Conservation (phyloP, 768 basidiomycete species). For the Cyclocybe aegerita region DNA sequence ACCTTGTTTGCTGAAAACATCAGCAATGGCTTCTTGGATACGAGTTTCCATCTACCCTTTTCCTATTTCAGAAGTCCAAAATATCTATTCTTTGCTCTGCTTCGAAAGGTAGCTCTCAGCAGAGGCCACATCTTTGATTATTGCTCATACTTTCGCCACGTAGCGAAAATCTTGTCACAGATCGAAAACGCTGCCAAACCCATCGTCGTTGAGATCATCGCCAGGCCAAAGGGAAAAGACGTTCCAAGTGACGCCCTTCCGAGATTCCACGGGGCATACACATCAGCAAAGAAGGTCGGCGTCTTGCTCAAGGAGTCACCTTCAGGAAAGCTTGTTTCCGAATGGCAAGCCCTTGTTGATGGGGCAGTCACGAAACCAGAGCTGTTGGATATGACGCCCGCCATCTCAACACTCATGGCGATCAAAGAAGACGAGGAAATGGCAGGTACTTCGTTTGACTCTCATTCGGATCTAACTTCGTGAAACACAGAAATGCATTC, state of each 20-base stretch:
- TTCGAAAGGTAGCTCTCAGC: slow-evolving; percentile 66
- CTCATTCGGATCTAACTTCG: not conserved
- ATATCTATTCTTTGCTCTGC: slow-evolving; percentile 82
- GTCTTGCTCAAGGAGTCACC: slow-evolving; percentile 80
- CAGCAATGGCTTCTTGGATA: slow-evolving; percentile 95
- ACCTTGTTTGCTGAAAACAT: slow-evolving; percentile 15
- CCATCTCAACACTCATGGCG: slow-evolving; percentile 77
- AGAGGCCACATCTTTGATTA: slow-evolving; percentile 3
- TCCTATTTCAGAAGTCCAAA: slow-evolving; percentile 78
- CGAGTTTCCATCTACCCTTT: slow-evolving; percentile 93
- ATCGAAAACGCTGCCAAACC: slow-evolving; percentile 55
- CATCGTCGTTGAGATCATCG: slow-evolving; percentile 73
- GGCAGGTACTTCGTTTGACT: slow-evolving; percentile 44
- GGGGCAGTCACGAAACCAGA: slow-evolving; percentile 64
- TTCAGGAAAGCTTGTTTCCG: slow-evolving; percentile 80
- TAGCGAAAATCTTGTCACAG: slow-evolving; percentile 86
- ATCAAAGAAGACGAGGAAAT: slow-evolving; percentile 92
- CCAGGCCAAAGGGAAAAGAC: slow-evolving; percentile 81
- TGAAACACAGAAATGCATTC: slow-evolving; percentile 65
- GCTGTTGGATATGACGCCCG: slow-evolving; percentile 72
- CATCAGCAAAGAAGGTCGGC: slow-evolving; percentile 66
- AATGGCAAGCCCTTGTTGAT: slow-evolving; percentile 74
- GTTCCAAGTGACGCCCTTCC: slow-evolving; percentile 70
- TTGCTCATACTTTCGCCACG: slow-evolving; percentile 6
- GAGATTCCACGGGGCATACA: slow-evolving; percentile 63